These are phyloP conservation scores for Gloeostereum incarnatum DNA, from an alignment of 768 basidiomycete genomes.

Conservation along the genomic window DNA sequence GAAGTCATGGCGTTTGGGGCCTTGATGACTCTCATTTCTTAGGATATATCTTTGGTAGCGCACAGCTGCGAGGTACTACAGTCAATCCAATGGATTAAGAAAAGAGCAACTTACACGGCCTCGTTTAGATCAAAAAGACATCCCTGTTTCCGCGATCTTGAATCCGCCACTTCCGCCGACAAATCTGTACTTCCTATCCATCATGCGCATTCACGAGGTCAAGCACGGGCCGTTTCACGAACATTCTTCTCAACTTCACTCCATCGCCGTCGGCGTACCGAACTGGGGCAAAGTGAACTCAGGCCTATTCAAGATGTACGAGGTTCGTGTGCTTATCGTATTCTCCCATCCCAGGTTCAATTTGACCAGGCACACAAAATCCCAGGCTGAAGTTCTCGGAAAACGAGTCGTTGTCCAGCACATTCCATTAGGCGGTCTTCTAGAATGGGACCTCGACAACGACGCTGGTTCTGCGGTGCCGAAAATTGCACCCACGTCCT, in stretches of 20 bases:
- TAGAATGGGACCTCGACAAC: conserved; percentile 48
- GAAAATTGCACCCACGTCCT: neutral
- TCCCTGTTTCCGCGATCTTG: conserved; percentile 60
- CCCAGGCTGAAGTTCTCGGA: conserved; percentile 79
- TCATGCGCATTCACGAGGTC: conserved; percentile 70
- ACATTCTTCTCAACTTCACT: conserved; percentile 83
- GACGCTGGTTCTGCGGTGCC: neutral
- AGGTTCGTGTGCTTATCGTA: conserved; percentile 30
- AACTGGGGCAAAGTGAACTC: conserved; percentile 86
- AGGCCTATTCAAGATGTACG: conserved; percentile 94
- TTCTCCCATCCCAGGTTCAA: neutral
- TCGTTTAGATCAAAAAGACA: conserved; percentile 45
- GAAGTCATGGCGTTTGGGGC: conserved; percentile 98
- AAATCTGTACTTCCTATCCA: conserved; percentile 77
- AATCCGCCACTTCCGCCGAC: conserved; percentile 45
- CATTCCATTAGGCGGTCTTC: conserved; percentile 73
- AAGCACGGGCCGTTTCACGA: conserved; percentile 88
- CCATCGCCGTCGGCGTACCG: conserved; percentile 82
- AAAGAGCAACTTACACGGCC: conserved; percentile 9
- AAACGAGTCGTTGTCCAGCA: conserved; percentile 98
- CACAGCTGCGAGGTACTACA: conserved; percentile 65
- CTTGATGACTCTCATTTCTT: conserved; percentile 88
- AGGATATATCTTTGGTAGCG: conserved; percentile 86
- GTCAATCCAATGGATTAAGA: conserved; percentile 1
- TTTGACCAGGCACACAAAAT: neutral